phyloP scores from a whole-genome alignment of 2,329 filamentous ascomycete genomes.

The Ascochyta koolunga region DNA sequence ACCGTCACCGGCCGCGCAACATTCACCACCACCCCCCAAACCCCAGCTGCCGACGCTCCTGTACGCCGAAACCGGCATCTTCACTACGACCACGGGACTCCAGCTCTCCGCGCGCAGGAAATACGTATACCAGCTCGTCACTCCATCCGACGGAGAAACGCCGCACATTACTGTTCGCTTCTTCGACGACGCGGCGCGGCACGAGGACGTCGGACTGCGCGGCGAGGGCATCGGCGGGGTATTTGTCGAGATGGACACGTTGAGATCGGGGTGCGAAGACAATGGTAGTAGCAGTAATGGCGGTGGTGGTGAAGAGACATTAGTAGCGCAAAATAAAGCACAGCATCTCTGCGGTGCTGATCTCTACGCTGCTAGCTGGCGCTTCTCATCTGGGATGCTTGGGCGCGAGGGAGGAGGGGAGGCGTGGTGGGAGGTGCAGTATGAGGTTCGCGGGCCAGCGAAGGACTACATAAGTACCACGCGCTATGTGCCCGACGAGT shows the following conservation, averaged over 20 bases:
- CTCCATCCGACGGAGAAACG: constrained; percentile 23
- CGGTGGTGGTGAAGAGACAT: constrained; percentile 13
- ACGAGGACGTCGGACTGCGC: constrained; percentile 14
- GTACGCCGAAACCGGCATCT: constrained; percentile 71
- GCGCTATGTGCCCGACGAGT: constrained; percentile 26
- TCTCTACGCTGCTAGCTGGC: constrained; percentile 72
- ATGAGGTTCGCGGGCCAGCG: constrained; percentile 49
- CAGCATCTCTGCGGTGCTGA: constrained; percentile 75
- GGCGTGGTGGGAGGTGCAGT: constrained; percentile 45
- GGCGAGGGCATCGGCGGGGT: constrained; percentile 69
- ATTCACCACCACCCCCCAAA: constrained; percentile 50
- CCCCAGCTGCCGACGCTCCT: constrained; percentile 62
- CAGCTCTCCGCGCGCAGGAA: constrained; percentile 66
- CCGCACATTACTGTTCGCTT: constrained; percentile 8
- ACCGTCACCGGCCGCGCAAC: constrained; percentile 67
- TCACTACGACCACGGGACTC: constrained; percentile 62
- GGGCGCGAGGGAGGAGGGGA: background rate
- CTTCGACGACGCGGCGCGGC: constrained; percentile 18
- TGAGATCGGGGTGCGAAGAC: too few species aligned
- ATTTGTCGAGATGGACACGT: constrained; percentile 72
- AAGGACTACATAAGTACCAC: constrained; percentile 51
- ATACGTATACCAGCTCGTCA: constrained; percentile 65
- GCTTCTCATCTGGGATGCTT: constrained; percentile 60
- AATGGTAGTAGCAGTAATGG: too few species aligned
- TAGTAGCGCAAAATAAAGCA: constrained; percentile 59